Conservation (phyloP, 2,329 filamentous ascomycete genomes). For the Tolypocladium endophyticum region DNA sequence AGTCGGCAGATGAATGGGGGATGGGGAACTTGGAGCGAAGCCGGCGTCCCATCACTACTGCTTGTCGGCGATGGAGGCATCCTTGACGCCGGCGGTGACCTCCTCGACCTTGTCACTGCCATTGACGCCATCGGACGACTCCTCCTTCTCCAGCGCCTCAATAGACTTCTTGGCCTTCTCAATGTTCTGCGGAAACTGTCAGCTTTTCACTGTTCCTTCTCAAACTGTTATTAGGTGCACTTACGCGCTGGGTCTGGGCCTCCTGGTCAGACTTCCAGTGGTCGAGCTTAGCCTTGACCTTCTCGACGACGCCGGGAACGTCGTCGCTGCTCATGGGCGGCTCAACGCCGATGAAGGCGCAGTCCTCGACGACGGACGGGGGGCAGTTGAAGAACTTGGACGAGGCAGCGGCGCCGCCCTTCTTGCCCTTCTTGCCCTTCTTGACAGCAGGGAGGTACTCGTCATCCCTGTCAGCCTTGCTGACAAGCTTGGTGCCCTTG, state of each 20-base stretch:
- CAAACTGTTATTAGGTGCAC: slow-evolving; percentile 14
- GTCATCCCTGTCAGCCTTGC: slow-evolving; percentile 82
- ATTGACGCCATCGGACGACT: slow-evolving; percentile 31
- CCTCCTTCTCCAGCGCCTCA: slow-evolving; percentile 63
- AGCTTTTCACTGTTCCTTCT: slow-evolving; percentile 8
- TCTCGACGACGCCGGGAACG: slow-evolving; percentile 69
- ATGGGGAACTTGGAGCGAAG: neutral
- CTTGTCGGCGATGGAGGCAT: slow-evolving; percentile 42
- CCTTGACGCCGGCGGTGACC: slow-evolving; percentile 39
- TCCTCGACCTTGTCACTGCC: slow-evolving; percentile 42
- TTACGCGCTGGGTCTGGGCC: slow-evolving; percentile 80
- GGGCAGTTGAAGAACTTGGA: slow-evolving; percentile 67
- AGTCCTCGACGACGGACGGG: slow-evolving; percentile 85
- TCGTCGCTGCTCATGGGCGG: slow-evolving; percentile 80
- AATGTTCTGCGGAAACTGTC: slow-evolving; percentile 60
- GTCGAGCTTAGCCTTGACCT: slow-evolving; percentile 83
- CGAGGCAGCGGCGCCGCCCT: slow-evolving; percentile 37
- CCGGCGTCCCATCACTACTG: slow-evolving; percentile 27
- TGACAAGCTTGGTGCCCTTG: slow-evolving; percentile 73
- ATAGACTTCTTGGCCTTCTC: slow-evolving; percentile 96
- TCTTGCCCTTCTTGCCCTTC: slow-evolving; percentile 81
- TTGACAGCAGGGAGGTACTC: slow-evolving; percentile 74
- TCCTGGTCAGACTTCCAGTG: slow-evolving; percentile 89
- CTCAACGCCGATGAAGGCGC: slow-evolving; percentile 72
- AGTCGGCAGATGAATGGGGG: neutral